Percentiles rank a stretch among this genome's conserved stretches.
phyloP scores from a whole-genome alignment of 371 early-diverging fungal genomes.

The Apophysomyces elegans region DNA sequence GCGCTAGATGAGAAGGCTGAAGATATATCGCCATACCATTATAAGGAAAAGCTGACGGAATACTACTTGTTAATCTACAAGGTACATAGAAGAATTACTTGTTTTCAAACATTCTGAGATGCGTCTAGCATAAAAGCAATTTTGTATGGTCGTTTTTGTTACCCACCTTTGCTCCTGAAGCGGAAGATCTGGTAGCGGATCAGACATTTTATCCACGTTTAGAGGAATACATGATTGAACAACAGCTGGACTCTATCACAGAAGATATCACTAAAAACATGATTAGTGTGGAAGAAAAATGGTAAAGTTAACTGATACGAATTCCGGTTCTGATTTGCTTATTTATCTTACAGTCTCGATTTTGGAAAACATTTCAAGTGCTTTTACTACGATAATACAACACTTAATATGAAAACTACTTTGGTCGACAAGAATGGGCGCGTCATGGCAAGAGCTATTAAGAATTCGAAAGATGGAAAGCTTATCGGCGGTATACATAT shows the following conservation, averaged over 20 bases:
- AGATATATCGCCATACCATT: constrained; percentile 18
- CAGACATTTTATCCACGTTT: constrained; percentile 30
- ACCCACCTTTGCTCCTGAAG: constrained; percentile 28
- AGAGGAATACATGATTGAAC: constrained; percentile 29
- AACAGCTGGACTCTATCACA: constrained; percentile 27
- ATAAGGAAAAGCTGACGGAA: constrained; percentile 37
- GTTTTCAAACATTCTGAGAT: neutral
- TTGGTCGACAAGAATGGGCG: constrained; percentile 27
- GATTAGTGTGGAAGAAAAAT: constrained; percentile 33
- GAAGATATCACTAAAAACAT: constrained; percentile 26
- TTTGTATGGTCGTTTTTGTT: constrained; percentile 46
- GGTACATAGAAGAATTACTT: constrained; percentile 30
- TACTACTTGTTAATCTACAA: constrained; percentile 59
- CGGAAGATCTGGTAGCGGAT: constrained; percentile 33
- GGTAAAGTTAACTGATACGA: constrained; percentile 24
- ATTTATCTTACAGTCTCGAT: constrained; percentile 18
- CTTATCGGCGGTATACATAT: constrained; percentile 24
- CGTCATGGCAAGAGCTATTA: constrained; percentile 18
- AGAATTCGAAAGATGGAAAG: constrained; percentile 17
- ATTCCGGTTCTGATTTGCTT: neutral
- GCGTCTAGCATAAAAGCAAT: constrained; percentile 36
- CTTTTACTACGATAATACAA: constrained; percentile 50
- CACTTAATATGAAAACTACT: constrained; percentile 45
- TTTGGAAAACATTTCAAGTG: constrained; percentile 47
- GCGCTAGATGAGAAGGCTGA: constrained; percentile 5